Conservation (phyloP, 768 basidiomycete genomes). For the Tricholoma furcatifolium region DNA sequence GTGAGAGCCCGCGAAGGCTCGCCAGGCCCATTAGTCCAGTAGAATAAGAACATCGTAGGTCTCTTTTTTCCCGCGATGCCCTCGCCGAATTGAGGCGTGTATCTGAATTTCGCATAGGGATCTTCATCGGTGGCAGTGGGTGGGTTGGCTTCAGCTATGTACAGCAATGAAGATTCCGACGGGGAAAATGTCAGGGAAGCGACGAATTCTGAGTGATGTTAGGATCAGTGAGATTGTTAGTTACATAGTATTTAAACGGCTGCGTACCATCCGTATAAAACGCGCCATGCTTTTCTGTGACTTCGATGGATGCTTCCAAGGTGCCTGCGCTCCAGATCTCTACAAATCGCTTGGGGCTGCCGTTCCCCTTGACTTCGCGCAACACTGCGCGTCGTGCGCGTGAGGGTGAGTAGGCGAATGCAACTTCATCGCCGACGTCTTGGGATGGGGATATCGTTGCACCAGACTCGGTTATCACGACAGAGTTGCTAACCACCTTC, state of each 20-base stretch:
- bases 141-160: conserved; percentile 56
- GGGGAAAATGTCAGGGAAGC: conserved; percentile 53
- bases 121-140: conserved; percentile 25
- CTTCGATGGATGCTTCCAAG: conserved; percentile 49
- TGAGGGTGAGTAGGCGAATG: conserved; percentile 41
- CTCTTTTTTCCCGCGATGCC: conserved; percentile 48
- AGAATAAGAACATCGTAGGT: conserved; percentile 54
- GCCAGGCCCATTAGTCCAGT: conserved; percentile 33
- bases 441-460: conserved; percentile 25
- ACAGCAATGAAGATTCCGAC: conserved; percentile 51
- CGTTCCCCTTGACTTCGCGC: conserved; percentile 34
- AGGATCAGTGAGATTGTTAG: not conserved
- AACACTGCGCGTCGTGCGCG: conserved; percentile 44
- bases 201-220: conserved; percentile 42
- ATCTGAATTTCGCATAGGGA: conserved; percentile 49
- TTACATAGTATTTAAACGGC: not conserved
- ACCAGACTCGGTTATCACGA: conserved; percentile 25
- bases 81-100: conserved; percentile 64
- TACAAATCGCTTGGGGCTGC: conserved; percentile 49
- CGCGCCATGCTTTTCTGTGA: conserved; percentile 54
- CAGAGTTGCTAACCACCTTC: conserved; percentile 39
- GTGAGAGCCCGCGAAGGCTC: conserved; percentile 2
- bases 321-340: conserved; percentile 55
- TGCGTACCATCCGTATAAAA: conserved; percentile 62
- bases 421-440: conserved; percentile 39